phyloP scores from a whole-genome alignment of 1,284 basidiomycete genomes.

The Trichosporon faecale region DNA sequence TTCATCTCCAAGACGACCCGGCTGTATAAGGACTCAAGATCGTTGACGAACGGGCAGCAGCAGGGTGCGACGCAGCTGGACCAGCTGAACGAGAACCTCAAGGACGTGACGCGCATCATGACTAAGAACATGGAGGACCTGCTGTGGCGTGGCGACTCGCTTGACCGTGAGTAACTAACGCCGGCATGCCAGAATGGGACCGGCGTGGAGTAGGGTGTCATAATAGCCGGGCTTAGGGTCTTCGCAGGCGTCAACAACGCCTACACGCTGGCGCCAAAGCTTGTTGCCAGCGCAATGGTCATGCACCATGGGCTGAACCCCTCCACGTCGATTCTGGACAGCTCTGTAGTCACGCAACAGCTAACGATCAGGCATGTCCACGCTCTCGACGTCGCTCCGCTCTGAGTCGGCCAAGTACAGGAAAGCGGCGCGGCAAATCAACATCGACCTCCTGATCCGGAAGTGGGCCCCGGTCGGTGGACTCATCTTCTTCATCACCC shows the following conservation, averaged over 20 bases:
- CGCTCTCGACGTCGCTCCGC: slow-evolving; percentile 92
- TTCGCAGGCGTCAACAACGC: not conserved
- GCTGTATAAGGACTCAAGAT: slow-evolving; percentile 88
- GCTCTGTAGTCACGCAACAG: not conserved
- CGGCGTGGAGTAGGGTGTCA: not conserved
- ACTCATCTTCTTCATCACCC: slow-evolving; percentile 71
- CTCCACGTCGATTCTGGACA: not conserved
- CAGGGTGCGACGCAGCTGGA: slow-evolving; percentile 61
- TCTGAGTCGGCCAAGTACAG: slow-evolving; percentile 98
- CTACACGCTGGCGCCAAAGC: not conserved
- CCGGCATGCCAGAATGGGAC: not conserved
- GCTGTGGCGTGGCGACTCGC: slow-evolving; percentile 62
- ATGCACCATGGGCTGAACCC: not conserved
- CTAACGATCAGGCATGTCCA: slow-evolving; percentile 76
- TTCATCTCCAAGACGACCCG: slow-evolving; percentile 98
- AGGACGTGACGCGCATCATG: slow-evolving; percentile 98
- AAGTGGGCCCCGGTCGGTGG: slow-evolving; percentile 92
- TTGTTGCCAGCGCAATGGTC: too few relatives aligned
- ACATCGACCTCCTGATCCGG: slow-evolving; percentile 85
- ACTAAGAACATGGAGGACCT: slow-evolving; percentile 99
- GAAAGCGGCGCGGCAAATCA: slow-evolving; percentile 92
- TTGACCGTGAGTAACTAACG: slow-evolving; percentile 26
- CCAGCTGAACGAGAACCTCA: slow-evolving; percentile 89
- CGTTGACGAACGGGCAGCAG: slow-evolving; percentile 58
- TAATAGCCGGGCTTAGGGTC: not conserved